Conservation (phyloP, 371 early-diverging fungal genomes). For the Mucor plumbeus region DNA sequence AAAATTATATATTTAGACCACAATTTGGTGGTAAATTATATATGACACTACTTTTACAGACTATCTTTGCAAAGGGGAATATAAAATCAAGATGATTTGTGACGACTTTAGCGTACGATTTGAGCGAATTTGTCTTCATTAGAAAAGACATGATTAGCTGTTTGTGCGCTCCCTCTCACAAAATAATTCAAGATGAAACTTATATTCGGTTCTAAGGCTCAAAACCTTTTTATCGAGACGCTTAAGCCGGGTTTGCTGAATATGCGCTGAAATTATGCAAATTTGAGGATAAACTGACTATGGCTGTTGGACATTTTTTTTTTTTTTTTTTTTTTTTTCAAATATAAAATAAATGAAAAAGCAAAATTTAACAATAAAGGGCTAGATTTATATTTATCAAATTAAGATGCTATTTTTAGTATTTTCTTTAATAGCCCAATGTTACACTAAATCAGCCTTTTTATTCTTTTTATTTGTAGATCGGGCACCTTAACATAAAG, state of each 20-base stretch:
- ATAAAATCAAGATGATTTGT: constrained; percentile 15
- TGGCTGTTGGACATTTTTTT: constrained; percentile 36
- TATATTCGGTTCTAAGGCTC: constrained; percentile 25
- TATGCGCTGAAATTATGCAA: constrained; percentile 46
- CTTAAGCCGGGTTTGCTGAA: constrained; percentile 49
- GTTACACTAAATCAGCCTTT: neutral
- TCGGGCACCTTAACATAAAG: constrained; percentile 11
- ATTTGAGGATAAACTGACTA: constrained; percentile 45
- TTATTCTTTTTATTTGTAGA: constrained; percentile 8
- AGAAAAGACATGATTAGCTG: constrained; percentile 23
- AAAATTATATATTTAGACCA: neutral
- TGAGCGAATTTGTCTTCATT: constrained; percentile 17
- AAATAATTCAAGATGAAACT: constrained; percentile 24
- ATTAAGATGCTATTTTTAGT: neutral
- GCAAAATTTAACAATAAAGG: neutral
- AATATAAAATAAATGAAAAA: constrained; percentile 23
- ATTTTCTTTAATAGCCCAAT: neutral
- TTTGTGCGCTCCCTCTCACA: constrained; percentile 41
- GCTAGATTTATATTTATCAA: neutral
- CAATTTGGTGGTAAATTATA: constrained; percentile 12
- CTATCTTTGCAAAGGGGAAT: neutral
- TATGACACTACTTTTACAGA: neutral
- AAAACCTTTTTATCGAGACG: constrained; percentile 28
- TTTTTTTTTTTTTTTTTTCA: neutral
- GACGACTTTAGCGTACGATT: constrained; percentile 36